Percentiles rank a stretch among this genome's conserved stretches.
phyloP scores from a whole-genome alignment of 805 yeast genomes.

The Lipomyces mesembrius region DNA sequence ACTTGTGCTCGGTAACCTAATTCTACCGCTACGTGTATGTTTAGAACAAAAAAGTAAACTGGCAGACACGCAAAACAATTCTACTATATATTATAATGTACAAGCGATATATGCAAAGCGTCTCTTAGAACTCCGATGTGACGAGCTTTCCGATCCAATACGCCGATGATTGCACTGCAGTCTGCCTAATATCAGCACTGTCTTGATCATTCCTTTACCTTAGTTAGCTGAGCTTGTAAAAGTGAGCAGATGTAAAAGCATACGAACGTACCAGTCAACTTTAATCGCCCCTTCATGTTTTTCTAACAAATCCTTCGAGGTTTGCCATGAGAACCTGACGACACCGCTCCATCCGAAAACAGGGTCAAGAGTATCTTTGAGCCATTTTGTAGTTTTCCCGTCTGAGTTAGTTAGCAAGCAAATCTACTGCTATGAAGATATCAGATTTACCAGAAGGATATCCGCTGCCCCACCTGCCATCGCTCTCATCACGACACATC shows the following conservation, averaged over 20 bases:
- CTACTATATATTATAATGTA: background rate
- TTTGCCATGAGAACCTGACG: constrained; percentile 91
- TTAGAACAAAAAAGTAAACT: background rate
- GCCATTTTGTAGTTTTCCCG: constrained; percentile 82
- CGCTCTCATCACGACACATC: constrained; percentile 41
- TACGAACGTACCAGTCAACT: constrained; percentile 25
- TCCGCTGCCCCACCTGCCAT: constrained; percentile 77
- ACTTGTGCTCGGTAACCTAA: too few relatives aligned
- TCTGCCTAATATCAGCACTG: constrained; percentile 14
- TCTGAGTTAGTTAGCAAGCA: constrained; percentile 49
- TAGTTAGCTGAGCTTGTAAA: background rate
- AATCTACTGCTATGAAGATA: background rate
- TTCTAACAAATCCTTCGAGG: constrained; percentile 71
- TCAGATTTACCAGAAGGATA: constrained; percentile 63
- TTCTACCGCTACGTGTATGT: too few relatives aligned
- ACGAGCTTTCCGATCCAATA: constrained; percentile 25
- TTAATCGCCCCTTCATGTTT: constrained; percentile 12
- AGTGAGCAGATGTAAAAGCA: background rate
- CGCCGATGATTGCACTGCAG: constrained; percentile 7
- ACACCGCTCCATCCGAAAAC: constrained; percentile 85
- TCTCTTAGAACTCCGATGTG: constrained; percentile 19
- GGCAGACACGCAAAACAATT: background rate
- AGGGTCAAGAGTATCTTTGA: constrained; percentile 62
- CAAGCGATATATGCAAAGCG: background rate
- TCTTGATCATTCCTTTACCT: constrained; percentile 16